phyloP scores from a whole-genome alignment of 495 filamentous ascomycete genomes.

The Tuber calosporum region DNA sequence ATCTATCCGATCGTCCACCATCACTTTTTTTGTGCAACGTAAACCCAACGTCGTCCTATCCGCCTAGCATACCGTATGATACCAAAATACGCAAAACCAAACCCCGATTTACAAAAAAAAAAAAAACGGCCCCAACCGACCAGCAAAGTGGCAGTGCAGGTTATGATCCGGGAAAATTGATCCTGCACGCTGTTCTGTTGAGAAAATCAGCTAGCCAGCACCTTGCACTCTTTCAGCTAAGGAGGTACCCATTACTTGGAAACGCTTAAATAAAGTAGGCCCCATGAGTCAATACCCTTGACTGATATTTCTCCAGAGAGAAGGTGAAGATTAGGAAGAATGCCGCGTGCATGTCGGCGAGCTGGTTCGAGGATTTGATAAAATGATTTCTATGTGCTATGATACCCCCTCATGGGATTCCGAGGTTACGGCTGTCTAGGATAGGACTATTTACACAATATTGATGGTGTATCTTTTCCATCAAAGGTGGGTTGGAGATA shows the following conservation, averaged over 20 bases:
- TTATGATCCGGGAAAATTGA: neutral
- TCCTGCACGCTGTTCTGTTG: neutral
- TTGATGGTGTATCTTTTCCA: neutral
- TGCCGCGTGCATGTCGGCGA: neutral
- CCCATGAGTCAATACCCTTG: neutral
- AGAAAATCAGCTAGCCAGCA: neutral
- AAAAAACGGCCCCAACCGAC: neutral
- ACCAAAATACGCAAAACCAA: no score
- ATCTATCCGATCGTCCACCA: neutral
- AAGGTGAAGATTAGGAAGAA: neutral
- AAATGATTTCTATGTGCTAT: neutral
- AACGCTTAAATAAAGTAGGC: neutral
- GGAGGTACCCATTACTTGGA: neutral
- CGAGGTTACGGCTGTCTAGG: neutral
- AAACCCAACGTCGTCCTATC: neutral
- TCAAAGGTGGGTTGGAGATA: no score
- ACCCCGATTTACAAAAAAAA: no score
- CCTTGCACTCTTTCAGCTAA: neutral
- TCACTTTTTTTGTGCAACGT: neutral
- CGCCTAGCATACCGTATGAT: neutral
- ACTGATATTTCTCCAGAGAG: neutral
- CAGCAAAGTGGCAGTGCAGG: neutral
- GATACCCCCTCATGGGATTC: neutral
- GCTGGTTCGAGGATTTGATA: neutral
- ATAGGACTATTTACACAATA: neutral